phyloP scores from a whole-genome alignment of 768 basidiomycete species.

The Russula emetica region DNA sequence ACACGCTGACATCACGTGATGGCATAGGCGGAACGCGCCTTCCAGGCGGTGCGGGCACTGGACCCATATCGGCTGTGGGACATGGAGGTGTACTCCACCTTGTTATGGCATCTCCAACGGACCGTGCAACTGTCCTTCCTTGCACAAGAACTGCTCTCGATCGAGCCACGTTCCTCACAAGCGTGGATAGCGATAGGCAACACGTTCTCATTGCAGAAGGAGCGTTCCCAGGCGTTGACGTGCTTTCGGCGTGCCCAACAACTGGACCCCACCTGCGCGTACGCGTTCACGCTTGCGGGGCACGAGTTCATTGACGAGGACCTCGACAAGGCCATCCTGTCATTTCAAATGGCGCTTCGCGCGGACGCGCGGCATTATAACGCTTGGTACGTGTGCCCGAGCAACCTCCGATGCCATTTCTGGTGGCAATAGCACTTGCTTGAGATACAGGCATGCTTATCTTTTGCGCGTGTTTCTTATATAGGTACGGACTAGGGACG shows the following conservation, averaged over 20 bases:
- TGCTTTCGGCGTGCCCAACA: constrained; percentile 92
- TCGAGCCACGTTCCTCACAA: constrained; percentile 76
- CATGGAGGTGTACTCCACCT: constrained; percentile 95
- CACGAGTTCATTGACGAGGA: constrained; percentile 98
- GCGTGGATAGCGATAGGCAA: constrained; percentile 98
- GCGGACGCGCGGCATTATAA: constrained; percentile 94
- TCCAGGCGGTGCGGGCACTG: constrained; percentile 70
- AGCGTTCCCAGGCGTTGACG: constrained; percentile 86
- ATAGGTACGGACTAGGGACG: constrained; percentile 97
- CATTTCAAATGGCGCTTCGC: constrained; percentile 88
- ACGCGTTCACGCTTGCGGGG: constrained; percentile 93
- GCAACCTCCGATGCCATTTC: constrained; percentile 18
- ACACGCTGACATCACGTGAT: constrained; percentile 26
- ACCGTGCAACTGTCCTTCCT: constrained; percentile 84
- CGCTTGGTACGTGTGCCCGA: constrained; percentile 71
- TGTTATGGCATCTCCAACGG: constrained; percentile 90
- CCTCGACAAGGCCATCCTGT: constrained; percentile 83
- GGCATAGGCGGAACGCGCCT: constrained; percentile 81
- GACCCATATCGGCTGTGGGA: constrained; percentile 89
- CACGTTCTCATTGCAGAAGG: constrained; percentile 91
- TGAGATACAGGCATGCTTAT: constrained; percentile 22
- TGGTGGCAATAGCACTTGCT: constrained; percentile 10
- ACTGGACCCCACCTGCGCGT: constrained; percentile 85
- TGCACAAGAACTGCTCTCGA: constrained; percentile 85
- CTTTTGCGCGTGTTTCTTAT: constrained; percentile 23